Evolutionary conservation across 2,329 filamentous ascomycete genomes (phyloP), one percentile per base, ranked within the genome.

Genomic region (Ceratocystis eucalypticola): DNA sequence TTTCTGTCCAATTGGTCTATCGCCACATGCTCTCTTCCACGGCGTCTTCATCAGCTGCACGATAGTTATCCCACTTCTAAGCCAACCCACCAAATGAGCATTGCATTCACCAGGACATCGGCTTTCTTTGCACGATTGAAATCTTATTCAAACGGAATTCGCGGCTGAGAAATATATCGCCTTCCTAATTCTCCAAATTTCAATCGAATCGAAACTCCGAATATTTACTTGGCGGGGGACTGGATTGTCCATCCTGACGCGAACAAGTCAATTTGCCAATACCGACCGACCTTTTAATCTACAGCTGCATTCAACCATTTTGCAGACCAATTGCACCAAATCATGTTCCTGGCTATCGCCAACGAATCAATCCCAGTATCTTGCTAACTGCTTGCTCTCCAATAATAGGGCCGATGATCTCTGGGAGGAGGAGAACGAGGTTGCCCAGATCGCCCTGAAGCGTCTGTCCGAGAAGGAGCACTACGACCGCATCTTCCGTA

Each of bases 401-500:
- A 25, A 46, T 20, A 15, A 66, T 75, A 97, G 94, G 78, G 86
- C 87, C 82, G 94, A 99, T 79, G 94, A 99, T 77, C 80, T 99
- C 76, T 89, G 96, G 76, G 85, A 89, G 76, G 94, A 99, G 79
- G 94, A 99, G 81, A 88, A 84, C 81, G 89, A 94, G 73, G 79
- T 82, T 67, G 91, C 96, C 73, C 88, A 94, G 78, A 84, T 87
- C 72, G 94, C 94, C 70, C 84, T 99, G 74, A 89, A 89, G 84
- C 91, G 94, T 76, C 88, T 99, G 69, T 85, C 89, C 67, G 84
- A 90, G 73, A 90, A 95, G 82, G 90, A 94, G 76, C 84, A 87
- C 73, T 97, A 97, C 80, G 94, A 99, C 81, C 93, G 94, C 77
- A 86, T 97, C 76, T 99, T 91, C 87, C 92, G 94, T 75, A 85